Conservation (phyloP, 1,284 basidiomycete genomes). For the Cystobasidium slooffiae region DNA sequence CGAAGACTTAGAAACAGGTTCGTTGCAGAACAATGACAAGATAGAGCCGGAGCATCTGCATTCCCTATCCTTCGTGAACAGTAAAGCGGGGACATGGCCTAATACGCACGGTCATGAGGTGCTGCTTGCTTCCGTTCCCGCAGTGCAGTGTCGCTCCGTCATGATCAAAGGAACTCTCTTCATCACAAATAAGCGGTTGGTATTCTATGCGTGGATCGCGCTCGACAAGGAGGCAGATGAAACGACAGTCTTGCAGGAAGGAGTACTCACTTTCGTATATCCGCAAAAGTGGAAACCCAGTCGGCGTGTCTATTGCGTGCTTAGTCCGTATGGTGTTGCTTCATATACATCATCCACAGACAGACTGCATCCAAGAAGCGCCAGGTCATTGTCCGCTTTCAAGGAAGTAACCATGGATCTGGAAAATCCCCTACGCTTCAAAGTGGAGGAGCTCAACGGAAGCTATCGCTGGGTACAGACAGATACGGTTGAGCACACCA, state of each 20-base stretch:
- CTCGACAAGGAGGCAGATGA: conserved; percentile 11
- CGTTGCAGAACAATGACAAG: no score
- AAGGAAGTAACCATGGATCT: conserved; percentile 15
- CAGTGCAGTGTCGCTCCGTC: conserved; percentile 11
- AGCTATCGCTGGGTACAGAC: conserved; percentile 6
- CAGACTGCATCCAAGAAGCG: conserved; percentile 10
- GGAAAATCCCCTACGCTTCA: conserved; percentile 9
- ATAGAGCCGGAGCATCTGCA: neutral
- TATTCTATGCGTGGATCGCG: conserved; percentile 18
- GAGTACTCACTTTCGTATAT: conserved; percentile 14
- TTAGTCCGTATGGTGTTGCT: conserved; percentile 6
- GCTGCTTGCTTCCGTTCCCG: neutral
- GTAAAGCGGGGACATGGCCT: conserved; percentile 5
- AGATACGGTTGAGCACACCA: conserved; percentile 5
- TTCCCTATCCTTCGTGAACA: neutral
- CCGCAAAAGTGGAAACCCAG: conserved; percentile 11
- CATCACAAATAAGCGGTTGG: conserved; percentile 7
- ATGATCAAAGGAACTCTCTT: conserved; percentile 18
- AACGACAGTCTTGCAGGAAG: conserved; percentile 7
- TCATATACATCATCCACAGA: conserved; percentile 13
- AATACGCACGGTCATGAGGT: neutral
- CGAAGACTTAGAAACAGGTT: no score
- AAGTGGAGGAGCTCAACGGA: conserved; percentile 7
- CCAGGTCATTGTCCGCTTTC: conserved; percentile 11
- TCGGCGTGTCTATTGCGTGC: conserved; percentile 12